Base-by-base conservation (phyloP, 306 rosid genomes). In the Prunus dulcis region DNA sequence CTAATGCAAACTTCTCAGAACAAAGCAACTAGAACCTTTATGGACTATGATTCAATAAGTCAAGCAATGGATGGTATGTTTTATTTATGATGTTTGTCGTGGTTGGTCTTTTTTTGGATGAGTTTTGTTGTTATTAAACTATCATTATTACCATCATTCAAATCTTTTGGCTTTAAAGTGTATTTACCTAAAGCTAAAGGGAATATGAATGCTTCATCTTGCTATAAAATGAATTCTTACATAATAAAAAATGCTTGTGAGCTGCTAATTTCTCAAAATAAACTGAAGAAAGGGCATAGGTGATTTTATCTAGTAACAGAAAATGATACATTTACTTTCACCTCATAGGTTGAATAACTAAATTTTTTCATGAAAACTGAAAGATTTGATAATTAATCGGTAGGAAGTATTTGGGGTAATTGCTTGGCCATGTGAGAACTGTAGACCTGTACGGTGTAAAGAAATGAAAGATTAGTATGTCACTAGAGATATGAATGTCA, bases 31-130 rank as follows among this genome's bases (percentile, higher is more conserved):
- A 87, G 99, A 82, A 96, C 99, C 1, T 96, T 92, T 85, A 92
- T 91, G 99, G 97, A 92, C 83, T 96, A 87, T 76, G 93, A 76
- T 3, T 91, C 99, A 0, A 86, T 92, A 19, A 87, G 91, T 73
- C 98, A 89, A 81, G 97, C 99, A 23, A 96, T 92, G 92, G 99
- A 96, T 71, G 99, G 99, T 96, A 84, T 65, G 83, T 69, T 55
- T 34, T 78, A 43, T 22, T 53, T 52, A 28, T 60, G 57, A 28
- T 60, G 51, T 60, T 20, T 41, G 52, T 53, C 70, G n/a, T 63
- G 75, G 5, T 53, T 45, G 41, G 50, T 18, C 1, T 69, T 18
- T 5, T 50, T 27, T 51, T 18, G 34, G 11, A 50, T 34, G 51
- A 12, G 28, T 41, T 19, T 52, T 71, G 30, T 49, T 51, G 19